Evolutionary conservation across 176 grass and related monocot genomes (phyloP), one percentile per base, ranked within the genome.

Genomic region (Cenchrus americanus): DNA sequence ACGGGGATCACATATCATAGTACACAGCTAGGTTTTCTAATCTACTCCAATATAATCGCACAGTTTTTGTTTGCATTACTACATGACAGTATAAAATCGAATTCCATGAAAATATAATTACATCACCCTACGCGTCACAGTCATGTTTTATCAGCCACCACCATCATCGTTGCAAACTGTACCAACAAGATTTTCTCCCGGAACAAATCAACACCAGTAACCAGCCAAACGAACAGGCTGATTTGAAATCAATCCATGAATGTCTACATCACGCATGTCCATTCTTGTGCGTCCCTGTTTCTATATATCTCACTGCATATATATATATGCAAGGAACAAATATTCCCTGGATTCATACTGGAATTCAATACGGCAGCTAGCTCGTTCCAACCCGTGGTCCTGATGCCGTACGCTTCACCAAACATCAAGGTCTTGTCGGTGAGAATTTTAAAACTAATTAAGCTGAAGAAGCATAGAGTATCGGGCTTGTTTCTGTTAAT

Each of bases 371-470:
- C 0, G 30, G 64, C 64, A 69, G 78, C 49, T 24, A 14, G 6
- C n/a, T 69, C 52, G n/a, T 59, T 59, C 14, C 52, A 82, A 71
- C 59, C 17, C 53, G 42, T 61, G 53, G 80, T 60, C 53, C 67
- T 82, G 80, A 82, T 71, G 37, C 19, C 65, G n/a, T 27, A 60
- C 15, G 10, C 51, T 71, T 71, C 80, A 48, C 66, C 66, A 70
- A 59, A 82, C 52, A 71, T 41, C 1, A 17, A 57, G 21, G 6
- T 41, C 34, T 71, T 69, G 63, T 80, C 48, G 34, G 79, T 22
- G 66, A 13, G 65, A 71, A 70, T 58, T 81, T 70, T 23, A 57
- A 57, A 78, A 62, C 8, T 24, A 78, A 62, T 4, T 24, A 27
- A 62, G 55, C 40, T 46, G 34, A 66, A 9, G 34, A 66, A 9